Conservation (phyloP, 345 rosid genomes). For the Aquilaria sinensis region DNA sequence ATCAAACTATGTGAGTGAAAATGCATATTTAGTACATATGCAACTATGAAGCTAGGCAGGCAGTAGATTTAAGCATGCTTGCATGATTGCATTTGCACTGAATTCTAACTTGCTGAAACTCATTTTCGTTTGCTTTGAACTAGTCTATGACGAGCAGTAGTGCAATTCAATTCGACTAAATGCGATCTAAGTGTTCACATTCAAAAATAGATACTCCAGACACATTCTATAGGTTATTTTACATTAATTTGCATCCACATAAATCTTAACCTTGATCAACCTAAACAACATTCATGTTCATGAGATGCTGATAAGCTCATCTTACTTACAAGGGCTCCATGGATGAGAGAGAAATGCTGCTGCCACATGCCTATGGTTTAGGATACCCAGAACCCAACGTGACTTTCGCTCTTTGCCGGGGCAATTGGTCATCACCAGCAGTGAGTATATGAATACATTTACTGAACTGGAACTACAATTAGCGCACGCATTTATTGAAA, state of each 20-base stretch:
- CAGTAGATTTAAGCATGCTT: too few species aligned
- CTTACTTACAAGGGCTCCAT: slow-evolving; percentile 35
- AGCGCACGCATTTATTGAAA: not conserved
- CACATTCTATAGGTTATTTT: too few species aligned
- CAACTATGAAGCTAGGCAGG: too few species aligned
- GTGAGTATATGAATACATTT: slow-evolving; percentile 32
- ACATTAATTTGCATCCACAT: not conserved
- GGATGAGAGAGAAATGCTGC: slow-evolving; percentile 79
- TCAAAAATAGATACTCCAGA: too few species aligned
- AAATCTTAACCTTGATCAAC: not conserved
- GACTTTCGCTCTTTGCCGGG: slow-evolving; percentile 86
- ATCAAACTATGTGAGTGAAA: slow-evolving; percentile 48
- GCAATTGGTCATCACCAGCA: slow-evolving; percentile 94
- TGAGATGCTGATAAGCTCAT: slow-evolving; percentile 9
- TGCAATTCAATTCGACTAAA: too few species aligned
- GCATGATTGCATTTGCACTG: too few species aligned
- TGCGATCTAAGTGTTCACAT: too few species aligned
- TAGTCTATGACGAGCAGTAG: too few species aligned
- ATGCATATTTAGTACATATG: not conserved
- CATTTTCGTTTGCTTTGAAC: too few species aligned
- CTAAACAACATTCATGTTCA: not conserved
- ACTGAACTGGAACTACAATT: not conserved
- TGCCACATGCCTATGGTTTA: slow-evolving; percentile 69
- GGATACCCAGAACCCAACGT: slow-evolving; percentile 90
- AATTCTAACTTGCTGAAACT: too few species aligned